These are phyloP conservation scores for Pythium myriotylum DNA, from an alignment of 352 stramenopile species.

Conservation along the genomic window DNA sequence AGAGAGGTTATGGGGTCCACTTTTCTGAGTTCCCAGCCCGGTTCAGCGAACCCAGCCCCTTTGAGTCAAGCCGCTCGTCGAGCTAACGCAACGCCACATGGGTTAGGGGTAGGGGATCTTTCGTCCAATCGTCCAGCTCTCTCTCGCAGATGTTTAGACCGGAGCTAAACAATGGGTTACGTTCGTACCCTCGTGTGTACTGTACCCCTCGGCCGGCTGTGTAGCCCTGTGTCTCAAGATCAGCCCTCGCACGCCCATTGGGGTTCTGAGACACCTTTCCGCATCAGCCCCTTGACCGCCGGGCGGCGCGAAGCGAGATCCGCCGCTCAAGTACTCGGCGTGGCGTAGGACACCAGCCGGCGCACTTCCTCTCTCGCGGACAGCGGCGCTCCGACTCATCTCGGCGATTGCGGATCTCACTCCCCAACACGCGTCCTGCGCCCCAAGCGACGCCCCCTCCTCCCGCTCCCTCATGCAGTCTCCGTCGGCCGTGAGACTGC, in stretches of 20 bases:
- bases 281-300: background rate
- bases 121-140: too few relatives aligned
- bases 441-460: conserved; percentile 1
- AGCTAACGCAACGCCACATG: too few relatives aligned
- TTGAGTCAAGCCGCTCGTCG: too few relatives aligned
- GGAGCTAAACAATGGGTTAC: background rate
- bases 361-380: background rate
- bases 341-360: conserved; percentile 19
- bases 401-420: conserved; percentile 7
- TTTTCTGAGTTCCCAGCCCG: background rate
- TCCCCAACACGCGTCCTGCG: conserved; percentile 3
- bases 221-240: conserved; percentile 1
- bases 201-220: too few relatives aligned
- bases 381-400: background rate
- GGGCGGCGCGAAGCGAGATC: background rate
- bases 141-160: too few relatives aligned
- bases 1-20: background rate
- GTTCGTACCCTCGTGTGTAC: too few relatives aligned
- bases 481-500: conserved; percentile 59
- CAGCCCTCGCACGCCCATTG: conserved; percentile 4
- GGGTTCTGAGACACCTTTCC: conserved; percentile 17
- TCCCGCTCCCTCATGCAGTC: conserved; percentile 49
- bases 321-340: background rate
- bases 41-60: too few relatives aligned
- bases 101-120: too few relatives aligned